A percentile compares a stretch with the other conserved stretches of the same genome.
phyloP scores from a whole-genome alignment of 352 stramenopile genomes.

The Phytophthora foliorum region DNA sequence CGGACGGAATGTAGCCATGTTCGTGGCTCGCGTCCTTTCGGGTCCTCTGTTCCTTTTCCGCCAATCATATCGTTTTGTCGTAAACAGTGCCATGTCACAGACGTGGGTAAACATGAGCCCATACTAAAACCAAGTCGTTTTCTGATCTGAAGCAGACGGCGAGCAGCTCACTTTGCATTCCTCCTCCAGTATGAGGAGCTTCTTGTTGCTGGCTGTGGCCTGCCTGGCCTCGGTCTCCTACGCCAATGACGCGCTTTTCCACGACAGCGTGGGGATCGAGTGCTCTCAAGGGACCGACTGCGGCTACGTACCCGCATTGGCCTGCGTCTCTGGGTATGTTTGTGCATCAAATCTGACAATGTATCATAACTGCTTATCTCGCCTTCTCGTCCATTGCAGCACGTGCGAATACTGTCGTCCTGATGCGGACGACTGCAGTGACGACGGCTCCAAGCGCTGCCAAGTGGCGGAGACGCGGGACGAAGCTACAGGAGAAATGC shows the following conservation, averaged over 20 bases:
- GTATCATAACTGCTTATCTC: slow-evolving; percentile 7
- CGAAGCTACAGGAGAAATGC: slow-evolving; percentile 45
- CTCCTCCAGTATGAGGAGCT: slow-evolving; percentile 6
- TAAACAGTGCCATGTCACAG: slow-evolving; percentile 25
- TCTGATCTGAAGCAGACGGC: neutral
- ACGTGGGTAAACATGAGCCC: slow-evolving; percentile 25
- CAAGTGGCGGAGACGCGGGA: slow-evolving; percentile 49
- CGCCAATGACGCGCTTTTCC: slow-evolving; percentile 31
- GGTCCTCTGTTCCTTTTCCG: no score
- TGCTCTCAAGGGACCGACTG: slow-evolving; percentile 71
- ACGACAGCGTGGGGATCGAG: slow-evolving; percentile 48
- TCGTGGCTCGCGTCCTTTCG: slow-evolving; percentile 24
- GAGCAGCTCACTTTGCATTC: slow-evolving; percentile 20
- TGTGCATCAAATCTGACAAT: neutral
- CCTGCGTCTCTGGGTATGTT: slow-evolving; percentile 76
- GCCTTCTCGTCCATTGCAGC: slow-evolving; percentile 34
- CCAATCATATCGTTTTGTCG: no score
- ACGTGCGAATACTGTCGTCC: slow-evolving; percentile 75
- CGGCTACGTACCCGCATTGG: slow-evolving; percentile 78
- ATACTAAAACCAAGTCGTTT: slow-evolving; percentile 13
- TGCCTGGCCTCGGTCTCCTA: slow-evolving; percentile 11
- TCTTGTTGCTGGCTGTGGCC: slow-evolving; percentile 11
- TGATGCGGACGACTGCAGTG: slow-evolving; percentile 68
- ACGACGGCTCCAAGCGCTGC: slow-evolving; percentile 71
- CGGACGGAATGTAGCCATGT: slow-evolving; percentile 32